A percentile compares a stretch with the other conserved stretches of the same genome.
Conservation (phyloP, 2,329 filamentous ascomycete species). For the Colletotrichum sp. region DNA sequence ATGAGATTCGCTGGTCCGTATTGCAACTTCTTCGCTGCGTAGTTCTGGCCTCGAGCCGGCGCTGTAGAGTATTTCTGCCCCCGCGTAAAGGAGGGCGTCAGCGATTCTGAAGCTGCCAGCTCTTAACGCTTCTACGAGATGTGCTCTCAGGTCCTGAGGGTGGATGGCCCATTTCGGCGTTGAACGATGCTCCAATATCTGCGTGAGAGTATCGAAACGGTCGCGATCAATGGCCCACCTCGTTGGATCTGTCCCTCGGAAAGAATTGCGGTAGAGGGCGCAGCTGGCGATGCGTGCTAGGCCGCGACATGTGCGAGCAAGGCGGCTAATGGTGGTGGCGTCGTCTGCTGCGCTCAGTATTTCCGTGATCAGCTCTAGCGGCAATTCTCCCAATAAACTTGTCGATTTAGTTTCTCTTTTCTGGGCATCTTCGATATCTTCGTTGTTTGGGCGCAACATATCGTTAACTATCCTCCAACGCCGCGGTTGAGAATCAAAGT, state of each 20-base stretch:
- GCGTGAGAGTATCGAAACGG: background rate
- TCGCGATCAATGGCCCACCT: background rate
- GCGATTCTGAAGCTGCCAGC: background rate
- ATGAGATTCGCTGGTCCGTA: too few relatives aligned
- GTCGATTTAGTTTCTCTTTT: rapidly evolving
- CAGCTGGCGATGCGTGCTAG: background rate
- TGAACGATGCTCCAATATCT: background rate
- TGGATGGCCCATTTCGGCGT: background rate
- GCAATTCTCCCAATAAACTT: background rate
- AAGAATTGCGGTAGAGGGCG: background rate
- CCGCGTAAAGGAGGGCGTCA: background rate
- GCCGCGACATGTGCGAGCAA: background rate
- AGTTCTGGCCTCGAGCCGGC: background rate
- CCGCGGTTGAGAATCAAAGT: background rate
- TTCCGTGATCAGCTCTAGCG: background rate
- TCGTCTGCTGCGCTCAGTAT: background rate
- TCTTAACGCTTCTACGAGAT: background rate
- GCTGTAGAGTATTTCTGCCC: background rate
- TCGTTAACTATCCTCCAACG: rapidly evolving
- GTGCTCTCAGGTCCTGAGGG: background rate
- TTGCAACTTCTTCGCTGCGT: rapidly evolving
- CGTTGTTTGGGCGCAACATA: rapidly evolving
- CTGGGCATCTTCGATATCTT: background rate
- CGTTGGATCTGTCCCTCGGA: background rate
- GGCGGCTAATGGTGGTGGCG: background rate